Conservation (phyloP, 805 yeast genomes). For the Candida namnaoensis region DNA sequence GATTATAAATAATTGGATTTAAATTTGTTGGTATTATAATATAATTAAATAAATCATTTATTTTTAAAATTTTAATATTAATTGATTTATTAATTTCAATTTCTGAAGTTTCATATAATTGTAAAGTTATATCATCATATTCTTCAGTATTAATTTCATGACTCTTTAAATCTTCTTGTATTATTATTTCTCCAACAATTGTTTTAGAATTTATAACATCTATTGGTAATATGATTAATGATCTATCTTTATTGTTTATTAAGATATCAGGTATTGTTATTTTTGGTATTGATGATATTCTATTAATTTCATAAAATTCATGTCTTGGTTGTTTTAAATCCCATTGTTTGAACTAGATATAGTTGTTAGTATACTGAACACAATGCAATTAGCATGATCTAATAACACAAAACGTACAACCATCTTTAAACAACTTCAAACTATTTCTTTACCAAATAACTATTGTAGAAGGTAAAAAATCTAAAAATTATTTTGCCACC, state of each 20-base stretch:
- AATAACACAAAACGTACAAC: neutral
- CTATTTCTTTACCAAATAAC: no score
- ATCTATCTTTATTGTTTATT: neutral
- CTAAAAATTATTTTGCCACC: neutral
- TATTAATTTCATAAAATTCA: slow-evolving; percentile 25
- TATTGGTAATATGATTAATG: slow-evolving; percentile 4
- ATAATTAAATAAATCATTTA: no score
- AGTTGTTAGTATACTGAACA: neutral
- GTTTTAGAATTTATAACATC: slow-evolving; percentile 11
- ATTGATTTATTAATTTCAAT: no score
- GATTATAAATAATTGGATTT: neutral
- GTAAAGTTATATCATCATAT: neutral
- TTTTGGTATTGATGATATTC: slow-evolving; percentile 20
- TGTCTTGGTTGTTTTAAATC: slow-evolving; percentile 40
- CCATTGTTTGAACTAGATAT: slow-evolving; percentile 39
- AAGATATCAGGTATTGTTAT: slow-evolving; percentile 15
- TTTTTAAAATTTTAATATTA: no score
- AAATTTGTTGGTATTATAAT: no score
- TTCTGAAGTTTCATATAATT: neutral
- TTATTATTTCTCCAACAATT: neutral
- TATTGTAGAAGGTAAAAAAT: no score
- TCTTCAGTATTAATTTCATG: neutral
- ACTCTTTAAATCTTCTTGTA: neutral
- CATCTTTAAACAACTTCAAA: neutral
- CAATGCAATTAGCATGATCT: neutral